Percentiles rank a stretch among this genome's conserved stretches.
Conservation (phyloP, 2,329 filamentous ascomycete species). For the Ophiostoma pallidulum region DNA sequence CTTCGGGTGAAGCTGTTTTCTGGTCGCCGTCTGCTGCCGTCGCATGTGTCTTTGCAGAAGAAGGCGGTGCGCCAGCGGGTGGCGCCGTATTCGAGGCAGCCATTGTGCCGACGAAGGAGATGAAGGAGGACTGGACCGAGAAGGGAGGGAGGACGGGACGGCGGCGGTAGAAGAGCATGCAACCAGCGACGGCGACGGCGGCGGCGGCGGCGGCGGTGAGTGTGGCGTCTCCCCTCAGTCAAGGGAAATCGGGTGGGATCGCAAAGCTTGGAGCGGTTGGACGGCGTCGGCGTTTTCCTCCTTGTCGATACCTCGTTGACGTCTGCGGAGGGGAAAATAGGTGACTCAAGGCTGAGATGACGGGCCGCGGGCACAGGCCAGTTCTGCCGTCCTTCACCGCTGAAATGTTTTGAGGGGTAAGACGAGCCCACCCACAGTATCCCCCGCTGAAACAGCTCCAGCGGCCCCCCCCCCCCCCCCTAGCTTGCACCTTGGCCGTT, state of each 20-base stretch:
- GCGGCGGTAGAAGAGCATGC: conserved; percentile 7
- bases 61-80: not conserved
- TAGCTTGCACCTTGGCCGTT: no score
- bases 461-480: no score
- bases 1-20: not conserved
- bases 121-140: not conserved
- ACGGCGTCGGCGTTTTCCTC: no score
- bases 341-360: conserved; percentile 4
- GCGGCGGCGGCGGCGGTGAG: no score
- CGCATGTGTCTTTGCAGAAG: not conserved
- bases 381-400: conserved; percentile 15
- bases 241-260: no score
- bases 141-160: conserved; percentile 8
- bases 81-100: conserved; percentile 3
- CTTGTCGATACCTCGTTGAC: no score
- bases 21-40: not conserved
- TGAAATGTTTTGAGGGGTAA: conserved; percentile 10
- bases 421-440: not conserved
- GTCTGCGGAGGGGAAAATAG: not conserved
- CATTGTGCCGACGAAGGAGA: conserved; percentile 1
- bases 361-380: no score
- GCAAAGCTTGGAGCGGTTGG: no score
- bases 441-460: not conserved
- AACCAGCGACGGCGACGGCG: not conserved
- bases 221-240: no score